These are phyloP conservation scores for Platanus orientalis DNA, from an alignment of 164 flowering plant genomes.

Conservation along the genomic window DNA sequence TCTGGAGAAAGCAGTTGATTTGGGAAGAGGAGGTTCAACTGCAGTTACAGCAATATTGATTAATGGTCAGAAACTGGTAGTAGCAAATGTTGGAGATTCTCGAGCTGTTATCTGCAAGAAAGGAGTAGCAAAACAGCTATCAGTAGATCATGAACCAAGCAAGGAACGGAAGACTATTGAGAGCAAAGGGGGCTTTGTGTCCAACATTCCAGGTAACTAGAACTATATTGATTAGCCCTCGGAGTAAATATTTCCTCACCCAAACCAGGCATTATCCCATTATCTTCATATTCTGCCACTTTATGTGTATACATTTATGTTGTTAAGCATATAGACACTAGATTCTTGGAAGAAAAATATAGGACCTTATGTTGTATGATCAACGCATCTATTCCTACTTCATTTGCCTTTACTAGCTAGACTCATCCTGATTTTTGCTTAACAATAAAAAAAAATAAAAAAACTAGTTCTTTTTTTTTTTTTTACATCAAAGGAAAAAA, in stretches of 20 bases:
- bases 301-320: too few relatives aligned
- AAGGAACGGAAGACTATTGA: constrained; percentile 57
- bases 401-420: too few relatives aligned
- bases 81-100: constrained; percentile 92
- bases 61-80: constrained; percentile 68
- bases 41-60: constrained; percentile 87
- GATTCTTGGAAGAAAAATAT: too few relatives aligned
- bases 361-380: too few relatives aligned
- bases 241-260: too few relatives aligned
- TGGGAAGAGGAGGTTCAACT: constrained; percentile 84
- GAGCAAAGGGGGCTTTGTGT: constrained; percentile 86
- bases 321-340: too few relatives aligned
- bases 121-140: constrained; percentile 77
- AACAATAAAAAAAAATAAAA: too few relatives aligned
- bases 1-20: constrained; percentile 34
- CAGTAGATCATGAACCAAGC: constrained; percentile 90
- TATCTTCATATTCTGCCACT: too few relatives aligned
- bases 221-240: neutral
- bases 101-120: constrained; percentile 73
- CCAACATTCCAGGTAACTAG: constrained; percentile 71
- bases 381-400: neutral
- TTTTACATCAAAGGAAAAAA: too few relatives aligned
- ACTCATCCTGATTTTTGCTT: too few relatives aligned
- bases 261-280: neutral
- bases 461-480: too few relatives aligned